These are phyloP conservation scores for Ramaria rubella DNA, from an alignment of 768 basidiomycete genomes.

Conservation along the genomic window DNA sequence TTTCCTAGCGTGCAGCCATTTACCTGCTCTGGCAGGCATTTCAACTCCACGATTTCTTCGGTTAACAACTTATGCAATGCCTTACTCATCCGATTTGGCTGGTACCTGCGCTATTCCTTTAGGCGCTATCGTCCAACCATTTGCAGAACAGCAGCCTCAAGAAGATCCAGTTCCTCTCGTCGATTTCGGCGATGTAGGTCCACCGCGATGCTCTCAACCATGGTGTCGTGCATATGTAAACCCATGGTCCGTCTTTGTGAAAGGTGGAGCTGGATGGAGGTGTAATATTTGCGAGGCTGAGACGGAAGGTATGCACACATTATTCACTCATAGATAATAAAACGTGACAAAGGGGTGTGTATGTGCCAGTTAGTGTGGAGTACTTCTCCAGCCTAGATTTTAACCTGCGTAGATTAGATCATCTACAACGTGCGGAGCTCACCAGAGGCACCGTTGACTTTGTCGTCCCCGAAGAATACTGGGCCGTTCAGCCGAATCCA, in stretches of 20 bases:
- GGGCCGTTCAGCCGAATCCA: constrained; percentile 65
- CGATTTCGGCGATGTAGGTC: constrained; percentile 63
- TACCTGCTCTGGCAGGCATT: constrained; percentile 49
- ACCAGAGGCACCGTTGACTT: constrained; percentile 92
- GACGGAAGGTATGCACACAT: constrained; percentile 64
- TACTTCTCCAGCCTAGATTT: constrained; percentile 84
- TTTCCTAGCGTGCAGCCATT: not conserved
- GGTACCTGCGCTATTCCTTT: constrained; percentile 80
- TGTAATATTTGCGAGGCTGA: constrained; percentile 87
- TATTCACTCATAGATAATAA: not conserved
- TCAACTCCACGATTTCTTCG: constrained; percentile 88
- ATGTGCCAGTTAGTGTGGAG: constrained; percentile 55
- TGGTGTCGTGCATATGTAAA: constrained; percentile 86
- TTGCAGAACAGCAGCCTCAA: constrained; percentile 69
- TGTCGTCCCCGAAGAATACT: constrained; percentile 74
- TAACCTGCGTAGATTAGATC: constrained; percentile 72
- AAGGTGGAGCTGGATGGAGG: constrained; percentile 80
- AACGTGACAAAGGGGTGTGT: not conserved
- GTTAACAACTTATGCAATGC: constrained; percentile 84
- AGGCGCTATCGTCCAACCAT: constrained; percentile 82
- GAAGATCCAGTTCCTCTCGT: constrained; percentile 80
- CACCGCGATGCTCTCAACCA: constrained; percentile 65
- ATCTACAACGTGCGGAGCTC: constrained; percentile 76
- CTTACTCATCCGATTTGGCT: constrained; percentile 70
- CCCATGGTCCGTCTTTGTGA: constrained; percentile 83